Conservation (phyloP, 345 rosid species). For the Kernera saxatilis region DNA sequence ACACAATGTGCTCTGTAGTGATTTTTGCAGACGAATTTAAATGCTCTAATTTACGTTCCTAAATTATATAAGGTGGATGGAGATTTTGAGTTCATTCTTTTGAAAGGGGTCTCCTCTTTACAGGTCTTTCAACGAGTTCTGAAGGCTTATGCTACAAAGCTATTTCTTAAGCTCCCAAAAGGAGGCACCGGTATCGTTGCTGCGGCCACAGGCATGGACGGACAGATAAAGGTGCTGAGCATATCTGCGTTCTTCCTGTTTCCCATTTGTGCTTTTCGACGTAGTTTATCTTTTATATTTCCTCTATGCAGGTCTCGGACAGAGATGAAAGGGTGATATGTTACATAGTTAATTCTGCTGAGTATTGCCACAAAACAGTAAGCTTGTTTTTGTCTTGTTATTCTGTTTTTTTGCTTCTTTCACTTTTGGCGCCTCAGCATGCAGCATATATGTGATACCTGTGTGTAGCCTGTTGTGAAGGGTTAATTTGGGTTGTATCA, state of each 20-base stretch:
- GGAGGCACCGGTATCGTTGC: slow-evolving; percentile 97
- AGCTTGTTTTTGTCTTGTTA: slow-evolving; percentile 30
- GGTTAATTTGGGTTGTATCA: background rate
- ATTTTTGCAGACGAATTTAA: background rate
- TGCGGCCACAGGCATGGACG: slow-evolving; percentile 97
- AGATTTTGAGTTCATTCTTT: slow-evolving; percentile 5
- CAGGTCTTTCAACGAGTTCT: slow-evolving; percentile 94
- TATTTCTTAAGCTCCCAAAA: slow-evolving; percentile 80
- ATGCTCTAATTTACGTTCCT: background rate
- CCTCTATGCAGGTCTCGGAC: slow-evolving; percentile 66
- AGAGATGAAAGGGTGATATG: slow-evolving; percentile 93
- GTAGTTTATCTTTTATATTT: background rate
- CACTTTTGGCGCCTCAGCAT: slow-evolving; percentile 6
- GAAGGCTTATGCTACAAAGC: slow-evolving; percentile 88
- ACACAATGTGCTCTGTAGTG: background rate
- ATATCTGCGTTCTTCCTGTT: background rate
- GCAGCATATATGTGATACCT: background rate
- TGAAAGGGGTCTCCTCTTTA: slow-evolving; percentile 3
- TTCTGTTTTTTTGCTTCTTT: slow-evolving; percentile 5
- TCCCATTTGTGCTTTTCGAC: slow-evolving; percentile 6
- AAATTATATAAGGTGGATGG: background rate
- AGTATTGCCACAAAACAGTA: slow-evolving; percentile 92
- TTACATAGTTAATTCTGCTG: slow-evolving; percentile 92
- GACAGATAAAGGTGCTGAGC: slow-evolving; percentile 76
- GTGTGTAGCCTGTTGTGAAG: background rate